Evolutionary conservation across 108 stramenopile genomes (phyloP).

Genomic region (Licmophora abbreviata): DNA sequence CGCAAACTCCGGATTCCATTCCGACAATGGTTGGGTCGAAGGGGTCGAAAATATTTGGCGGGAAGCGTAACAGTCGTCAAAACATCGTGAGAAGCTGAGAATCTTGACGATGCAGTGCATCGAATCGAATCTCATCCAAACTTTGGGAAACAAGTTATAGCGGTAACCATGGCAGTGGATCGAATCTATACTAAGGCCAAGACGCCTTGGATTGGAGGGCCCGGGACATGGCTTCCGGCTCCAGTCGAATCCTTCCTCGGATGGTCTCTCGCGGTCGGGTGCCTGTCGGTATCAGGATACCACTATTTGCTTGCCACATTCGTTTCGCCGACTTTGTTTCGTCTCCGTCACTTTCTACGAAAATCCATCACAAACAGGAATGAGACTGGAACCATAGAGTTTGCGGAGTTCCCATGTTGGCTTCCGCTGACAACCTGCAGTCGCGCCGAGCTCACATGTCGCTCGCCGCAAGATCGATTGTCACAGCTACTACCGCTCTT

Average conservation of each 20-base stretch:
- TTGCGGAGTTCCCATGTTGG: neutral
- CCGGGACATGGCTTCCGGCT: slow-evolving; percentile 10
- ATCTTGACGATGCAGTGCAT: neutral
- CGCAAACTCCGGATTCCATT: neutral
- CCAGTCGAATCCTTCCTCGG: neutral
- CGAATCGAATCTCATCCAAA: slow-evolving; percentile 1
- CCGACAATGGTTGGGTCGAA: neutral
- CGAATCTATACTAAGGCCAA: neutral
- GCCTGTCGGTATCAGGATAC: slow-evolving; percentile 2
- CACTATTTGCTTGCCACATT: slow-evolving; percentile 1
- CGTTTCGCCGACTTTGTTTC: neutral
- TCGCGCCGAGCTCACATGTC: slow-evolving; percentile 5
- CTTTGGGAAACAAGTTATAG: neutral
- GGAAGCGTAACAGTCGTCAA: neutral
- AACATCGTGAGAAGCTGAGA: neutral
- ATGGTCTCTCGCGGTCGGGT: slow-evolving; percentile 2
- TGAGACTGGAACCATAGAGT: neutral
- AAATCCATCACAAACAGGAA: neutral
- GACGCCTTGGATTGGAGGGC: slow-evolving; percentile 16
- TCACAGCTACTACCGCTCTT: neutral
- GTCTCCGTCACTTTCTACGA: neutral
- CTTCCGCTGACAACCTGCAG: slow-evolving; percentile 24
- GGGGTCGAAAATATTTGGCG: neutral
- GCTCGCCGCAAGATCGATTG: slow-evolving; percentile 4
- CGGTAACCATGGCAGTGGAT: neutral